Conservation (phyloP, 371 early-diverging fungal genomes). For the Nosema granulosis region DNA sequence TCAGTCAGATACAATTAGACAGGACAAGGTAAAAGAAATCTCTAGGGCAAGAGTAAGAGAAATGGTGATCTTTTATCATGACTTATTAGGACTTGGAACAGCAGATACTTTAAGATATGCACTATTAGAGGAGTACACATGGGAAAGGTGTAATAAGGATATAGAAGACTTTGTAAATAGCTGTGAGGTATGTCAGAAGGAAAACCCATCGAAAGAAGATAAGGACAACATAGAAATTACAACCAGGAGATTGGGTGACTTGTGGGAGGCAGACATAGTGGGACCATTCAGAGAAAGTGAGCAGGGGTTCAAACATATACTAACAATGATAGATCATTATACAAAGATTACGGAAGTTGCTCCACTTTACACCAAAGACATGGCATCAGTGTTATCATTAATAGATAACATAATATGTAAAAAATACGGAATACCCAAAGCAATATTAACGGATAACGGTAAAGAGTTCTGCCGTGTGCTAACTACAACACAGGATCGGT, state of each 20-base stretch:
- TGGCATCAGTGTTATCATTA: neutral
- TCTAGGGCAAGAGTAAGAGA: neutral
- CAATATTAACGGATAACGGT: constrained; percentile 22
- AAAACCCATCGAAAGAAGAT: neutral
- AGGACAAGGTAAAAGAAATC: neutral
- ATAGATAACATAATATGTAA: constrained; percentile 9
- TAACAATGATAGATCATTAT: constrained; percentile 17
- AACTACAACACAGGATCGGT: neutral
- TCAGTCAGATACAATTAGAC: no score
- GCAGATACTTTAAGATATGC: constrained; percentile 5
- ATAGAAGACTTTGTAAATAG: constrained; percentile 4
- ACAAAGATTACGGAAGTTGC: constrained; percentile 9
- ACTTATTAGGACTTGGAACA: constrained; percentile 22
- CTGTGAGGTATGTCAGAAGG: constrained; percentile 10
- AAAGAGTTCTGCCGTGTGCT: neutral
- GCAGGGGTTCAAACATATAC: constrained; percentile 4
- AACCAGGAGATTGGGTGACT: neutral
- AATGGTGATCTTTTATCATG: constrained; percentile 11
- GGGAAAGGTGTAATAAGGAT: constrained; percentile 7
- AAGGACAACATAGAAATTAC: neutral
- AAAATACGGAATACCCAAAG: constrained; percentile 17
- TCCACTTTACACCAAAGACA: constrained; percentile 11
- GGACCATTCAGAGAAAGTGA: constrained; percentile 6
- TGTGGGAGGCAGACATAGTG: constrained; percentile 31
- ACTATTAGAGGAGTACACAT: neutral